These are phyloP conservation scores for Withania somnifera DNA, from an alignment of 305 asterid species.

Conservation along the genomic window DNA sequence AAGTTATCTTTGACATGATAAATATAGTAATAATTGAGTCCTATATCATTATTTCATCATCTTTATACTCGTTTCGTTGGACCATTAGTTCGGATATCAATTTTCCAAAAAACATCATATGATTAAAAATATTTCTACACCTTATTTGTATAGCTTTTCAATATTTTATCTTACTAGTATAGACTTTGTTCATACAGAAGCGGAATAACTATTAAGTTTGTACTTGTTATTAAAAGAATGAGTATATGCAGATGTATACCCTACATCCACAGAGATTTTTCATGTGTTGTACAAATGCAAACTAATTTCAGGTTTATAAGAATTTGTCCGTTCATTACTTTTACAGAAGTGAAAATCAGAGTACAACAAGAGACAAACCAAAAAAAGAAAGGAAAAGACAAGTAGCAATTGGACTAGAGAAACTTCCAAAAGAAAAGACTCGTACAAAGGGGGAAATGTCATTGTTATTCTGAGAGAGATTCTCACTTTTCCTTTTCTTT, in stretches of 20 bases:
- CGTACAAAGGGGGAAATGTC: not conserved
- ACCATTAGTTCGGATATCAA: no score
- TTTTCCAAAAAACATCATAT: no score
- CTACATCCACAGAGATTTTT: not conserved
- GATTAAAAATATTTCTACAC: no score
- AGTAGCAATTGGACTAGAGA: constrained; percentile 11
- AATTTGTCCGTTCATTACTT: not conserved
- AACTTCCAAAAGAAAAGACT: constrained; percentile 52
- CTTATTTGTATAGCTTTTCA: no score
- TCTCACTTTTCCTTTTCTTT: not conserved
- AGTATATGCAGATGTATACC: not conserved
- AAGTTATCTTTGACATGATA: no score
- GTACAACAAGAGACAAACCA: not conserved
- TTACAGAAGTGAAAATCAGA: not conserved
- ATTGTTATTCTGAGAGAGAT: not conserved
- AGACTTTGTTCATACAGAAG: no score
- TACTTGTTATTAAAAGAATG: no score
- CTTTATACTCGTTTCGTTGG: no score
- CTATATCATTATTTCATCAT: no score
- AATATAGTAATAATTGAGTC: no score
- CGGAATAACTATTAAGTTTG: no score
- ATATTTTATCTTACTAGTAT: no score
- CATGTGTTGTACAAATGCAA: not conserved
- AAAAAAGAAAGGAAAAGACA: not conserved
- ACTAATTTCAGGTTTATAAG: not conserved